These are phyloP conservation scores for Erythrophleum ivorense DNA, from an alignment of 331 rosid species.

Conservation along the genomic window DNA sequence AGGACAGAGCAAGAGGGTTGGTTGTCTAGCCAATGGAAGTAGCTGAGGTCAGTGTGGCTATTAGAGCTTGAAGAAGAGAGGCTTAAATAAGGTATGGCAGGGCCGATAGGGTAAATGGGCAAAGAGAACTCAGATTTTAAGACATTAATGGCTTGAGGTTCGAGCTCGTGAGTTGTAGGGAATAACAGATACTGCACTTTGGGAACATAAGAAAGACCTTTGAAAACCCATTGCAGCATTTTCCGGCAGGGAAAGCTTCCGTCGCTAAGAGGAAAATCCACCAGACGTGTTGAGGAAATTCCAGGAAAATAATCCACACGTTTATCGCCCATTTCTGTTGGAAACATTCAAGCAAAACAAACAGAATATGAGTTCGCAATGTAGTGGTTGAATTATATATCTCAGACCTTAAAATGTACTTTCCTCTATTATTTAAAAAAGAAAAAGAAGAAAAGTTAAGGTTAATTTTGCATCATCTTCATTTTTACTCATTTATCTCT, in stretches of 20 bases:
- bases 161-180: constrained; percentile 51
- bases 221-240: neutral
- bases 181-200: constrained; percentile 43
- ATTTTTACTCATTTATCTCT: no score
- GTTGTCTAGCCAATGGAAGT: constrained; percentile 49
- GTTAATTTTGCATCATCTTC: no score
- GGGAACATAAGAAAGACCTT: constrained; percentile 19
- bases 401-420: neutral
- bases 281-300: constrained; percentile 37
- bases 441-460: no score
- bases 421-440: no score
- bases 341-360: neutral
- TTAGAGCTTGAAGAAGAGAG: neutral
- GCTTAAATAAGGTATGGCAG: constrained; percentile 37
- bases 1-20: constrained; percentile 46
- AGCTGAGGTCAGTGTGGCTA: neutral
- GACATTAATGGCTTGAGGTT: constrained; percentile 43
- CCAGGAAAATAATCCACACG: constrained; percentile 59
- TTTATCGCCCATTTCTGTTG: constrained; percentile 50
- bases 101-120: constrained; percentile 49
- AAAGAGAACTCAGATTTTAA: constrained; percentile 25
- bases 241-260: neutral
- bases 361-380: neutral
- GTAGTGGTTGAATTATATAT: no score
- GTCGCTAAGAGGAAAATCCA: constrained; percentile 45